phyloP scores from a whole-genome alignment of 139 green algal species.

The Mychonastes homosphaera region DNA sequence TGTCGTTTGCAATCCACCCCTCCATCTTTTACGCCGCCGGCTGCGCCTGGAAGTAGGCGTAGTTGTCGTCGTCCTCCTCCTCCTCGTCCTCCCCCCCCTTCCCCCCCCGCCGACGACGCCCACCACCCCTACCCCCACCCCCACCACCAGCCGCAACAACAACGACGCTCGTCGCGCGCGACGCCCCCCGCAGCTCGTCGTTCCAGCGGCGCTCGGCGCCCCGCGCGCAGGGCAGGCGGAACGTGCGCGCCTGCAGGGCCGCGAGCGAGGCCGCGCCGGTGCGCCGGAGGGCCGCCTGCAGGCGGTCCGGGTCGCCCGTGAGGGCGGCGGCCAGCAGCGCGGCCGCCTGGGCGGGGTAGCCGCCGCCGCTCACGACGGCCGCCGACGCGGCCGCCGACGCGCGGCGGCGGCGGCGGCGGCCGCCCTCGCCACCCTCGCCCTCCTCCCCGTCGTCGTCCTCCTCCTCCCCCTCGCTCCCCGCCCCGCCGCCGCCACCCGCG shows the following conservation, averaged over 20 bases:
- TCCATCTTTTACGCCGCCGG: too few species aligned
- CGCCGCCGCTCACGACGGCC: background rate
- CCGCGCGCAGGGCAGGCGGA: slow-evolving; percentile 14
- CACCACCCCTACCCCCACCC: background rate
- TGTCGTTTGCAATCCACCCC: too few species aligned
- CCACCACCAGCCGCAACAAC: background rate
- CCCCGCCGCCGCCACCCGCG: slow-evolving; percentile 6
- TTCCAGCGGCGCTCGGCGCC: slow-evolving; percentile 12
- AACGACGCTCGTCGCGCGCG: background rate
- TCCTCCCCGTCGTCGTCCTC: too few species aligned
- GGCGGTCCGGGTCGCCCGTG: slow-evolving; percentile 12
- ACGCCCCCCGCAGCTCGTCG: background rate
- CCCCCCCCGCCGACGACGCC: background rate
- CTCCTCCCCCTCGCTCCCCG: slow-evolving; percentile 12
- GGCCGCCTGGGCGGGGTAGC: background rate
- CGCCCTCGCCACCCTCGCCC: slow-evolving; percentile 13
- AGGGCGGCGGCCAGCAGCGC: too few species aligned
- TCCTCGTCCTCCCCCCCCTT: background rate
- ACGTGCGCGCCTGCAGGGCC: slow-evolving; percentile 20
- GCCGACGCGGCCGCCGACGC: background rate
- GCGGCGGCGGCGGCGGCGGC: slow-evolving; percentile 18
- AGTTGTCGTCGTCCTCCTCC: background rate
- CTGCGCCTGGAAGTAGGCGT: slow-evolving; percentile 15
- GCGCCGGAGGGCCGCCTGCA: slow-evolving; percentile 16
- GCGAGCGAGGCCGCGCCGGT: slow-evolving; percentile 15